These are phyloP conservation scores for Dictyostelium purpureum DNA, from an alignment of 78 protist genomes.

Conservation along the genomic window DNA sequence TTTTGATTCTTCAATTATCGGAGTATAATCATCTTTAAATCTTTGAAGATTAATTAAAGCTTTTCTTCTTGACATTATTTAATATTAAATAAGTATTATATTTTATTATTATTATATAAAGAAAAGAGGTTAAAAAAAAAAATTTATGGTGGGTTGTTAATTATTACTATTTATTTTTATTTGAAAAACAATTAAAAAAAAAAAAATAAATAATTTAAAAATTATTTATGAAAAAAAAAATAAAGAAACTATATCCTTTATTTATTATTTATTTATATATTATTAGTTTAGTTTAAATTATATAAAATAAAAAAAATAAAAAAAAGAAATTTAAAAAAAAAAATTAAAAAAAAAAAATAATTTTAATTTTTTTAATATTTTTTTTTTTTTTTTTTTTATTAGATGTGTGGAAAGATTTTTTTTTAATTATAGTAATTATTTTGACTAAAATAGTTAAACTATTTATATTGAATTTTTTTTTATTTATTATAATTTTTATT, in stretches of 20 bases:
- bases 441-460: too few species aligned
- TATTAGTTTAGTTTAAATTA: too few species aligned
- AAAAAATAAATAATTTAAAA: too few species aligned
- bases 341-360: background rate
- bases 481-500: background rate
- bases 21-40: conserved; percentile 27
- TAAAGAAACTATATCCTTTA: too few species aligned
- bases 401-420: too few species aligned
- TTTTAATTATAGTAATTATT: too few species aligned
- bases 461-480: too few species aligned
- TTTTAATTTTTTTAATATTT: background rate
- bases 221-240: too few species aligned
- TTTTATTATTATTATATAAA: too few species aligned
- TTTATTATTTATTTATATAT: too few species aligned
- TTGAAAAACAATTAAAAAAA: background rate
- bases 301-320: background rate
- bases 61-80: conserved; percentile 48
- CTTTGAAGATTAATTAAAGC: conserved; percentile 26
- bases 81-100: background rate
- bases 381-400: background rate
- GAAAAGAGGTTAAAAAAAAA: too few species aligned
- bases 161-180: background rate
- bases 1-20: conserved; percentile 7
- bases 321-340: background rate
- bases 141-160: too few species aligned